Conservation (phyloP, 352 stramenopile genomes). For the Globisporangium sylvaticum region DNA sequence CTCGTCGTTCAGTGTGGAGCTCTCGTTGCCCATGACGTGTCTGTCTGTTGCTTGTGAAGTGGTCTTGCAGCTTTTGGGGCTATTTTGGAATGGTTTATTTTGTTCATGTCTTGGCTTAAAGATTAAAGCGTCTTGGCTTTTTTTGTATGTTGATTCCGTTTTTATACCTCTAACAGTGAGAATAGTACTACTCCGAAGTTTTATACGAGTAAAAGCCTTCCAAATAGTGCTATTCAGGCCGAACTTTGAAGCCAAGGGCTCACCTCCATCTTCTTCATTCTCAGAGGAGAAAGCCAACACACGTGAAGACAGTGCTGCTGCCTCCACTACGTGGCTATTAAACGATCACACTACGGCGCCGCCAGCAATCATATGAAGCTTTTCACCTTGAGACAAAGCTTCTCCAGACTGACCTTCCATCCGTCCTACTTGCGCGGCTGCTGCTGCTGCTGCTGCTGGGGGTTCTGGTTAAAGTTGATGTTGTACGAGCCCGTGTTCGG, state of each 20-base stretch:
- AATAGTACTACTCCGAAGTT: too few relatives aligned
- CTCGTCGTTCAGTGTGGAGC: conserved; percentile 25
- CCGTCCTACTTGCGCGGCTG: conserved; percentile 1
- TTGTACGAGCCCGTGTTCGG: conserved; percentile 96
- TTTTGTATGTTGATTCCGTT: too few relatives aligned
- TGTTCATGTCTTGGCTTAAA: not conserved
- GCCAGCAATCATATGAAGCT: too few relatives aligned
- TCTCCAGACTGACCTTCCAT: too few relatives aligned
- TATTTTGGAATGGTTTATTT: not conserved
- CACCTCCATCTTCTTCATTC: too few relatives aligned
- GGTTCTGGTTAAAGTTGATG: conserved; percentile 91
- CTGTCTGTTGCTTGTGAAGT: not conserved
- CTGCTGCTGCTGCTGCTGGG: conserved; percentile 10
- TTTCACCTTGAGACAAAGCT: too few relatives aligned
- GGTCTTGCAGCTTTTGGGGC: not conserved
- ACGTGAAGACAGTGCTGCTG: not conserved
- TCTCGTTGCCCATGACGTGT: conserved; percentile 48
- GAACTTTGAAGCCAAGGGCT: too few relatives aligned
- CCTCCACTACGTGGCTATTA: not conserved
- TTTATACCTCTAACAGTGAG: too few relatives aligned
- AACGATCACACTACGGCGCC: not conserved
- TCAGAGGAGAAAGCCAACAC: too few relatives aligned
- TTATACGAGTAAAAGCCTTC: too few relatives aligned
- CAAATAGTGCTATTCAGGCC: too few relatives aligned
- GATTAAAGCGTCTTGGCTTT: too few relatives aligned